Evolutionary conservation across 2,329 filamentous ascomycete species (phyloP).

Genomic region (Nannizzia gypsea): DNA sequence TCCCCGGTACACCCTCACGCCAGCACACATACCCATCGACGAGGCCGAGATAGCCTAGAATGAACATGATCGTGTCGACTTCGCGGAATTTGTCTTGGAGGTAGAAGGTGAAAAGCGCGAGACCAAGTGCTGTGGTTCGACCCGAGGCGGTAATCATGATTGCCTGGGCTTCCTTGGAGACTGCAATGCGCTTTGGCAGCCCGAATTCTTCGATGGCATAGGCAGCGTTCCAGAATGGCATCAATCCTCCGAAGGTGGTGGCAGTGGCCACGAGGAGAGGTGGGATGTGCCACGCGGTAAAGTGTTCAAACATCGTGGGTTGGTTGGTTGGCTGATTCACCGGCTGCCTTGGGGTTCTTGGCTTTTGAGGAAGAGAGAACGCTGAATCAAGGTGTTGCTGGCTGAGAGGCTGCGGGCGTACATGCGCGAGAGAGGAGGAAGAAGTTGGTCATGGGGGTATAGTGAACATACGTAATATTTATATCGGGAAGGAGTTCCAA

Average conservation of each 20-base stretch:
- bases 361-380: too few relatives aligned
- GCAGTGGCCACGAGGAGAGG: constrained; percentile 19
- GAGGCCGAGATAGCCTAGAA: constrained; percentile 14
- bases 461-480: too few relatives aligned
- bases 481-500: too few relatives aligned
- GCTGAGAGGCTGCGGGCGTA: too few relatives aligned
- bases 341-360: too few relatives aligned
- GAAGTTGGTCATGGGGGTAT: too few relatives aligned
- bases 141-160: constrained; percentile 20
- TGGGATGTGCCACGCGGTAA: constrained; percentile 10
- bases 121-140: constrained; percentile 13
- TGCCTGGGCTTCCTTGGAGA: constrained; percentile 22
- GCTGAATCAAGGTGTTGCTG: too few relatives aligned
- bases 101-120: constrained; percentile 15
- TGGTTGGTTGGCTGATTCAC: too few relatives aligned
- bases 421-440: too few relatives aligned
- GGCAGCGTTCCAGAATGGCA: constrained; percentile 24
- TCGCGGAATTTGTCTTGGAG: constrained; percentile 16
- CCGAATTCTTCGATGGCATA: constrained; percentile 26
- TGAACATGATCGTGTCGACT: constrained; percentile 17
- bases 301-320: constrained; percentile 2
- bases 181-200: constrained; percentile 22
- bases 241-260: constrained; percentile 24
- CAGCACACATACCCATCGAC: constrained; percentile 18
- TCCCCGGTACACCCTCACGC: constrained; percentile 16